Evolutionary conservation across 192 early-diverging fungal genomes (phyloP).

Genomic region (Podila verticillata): DNA sequence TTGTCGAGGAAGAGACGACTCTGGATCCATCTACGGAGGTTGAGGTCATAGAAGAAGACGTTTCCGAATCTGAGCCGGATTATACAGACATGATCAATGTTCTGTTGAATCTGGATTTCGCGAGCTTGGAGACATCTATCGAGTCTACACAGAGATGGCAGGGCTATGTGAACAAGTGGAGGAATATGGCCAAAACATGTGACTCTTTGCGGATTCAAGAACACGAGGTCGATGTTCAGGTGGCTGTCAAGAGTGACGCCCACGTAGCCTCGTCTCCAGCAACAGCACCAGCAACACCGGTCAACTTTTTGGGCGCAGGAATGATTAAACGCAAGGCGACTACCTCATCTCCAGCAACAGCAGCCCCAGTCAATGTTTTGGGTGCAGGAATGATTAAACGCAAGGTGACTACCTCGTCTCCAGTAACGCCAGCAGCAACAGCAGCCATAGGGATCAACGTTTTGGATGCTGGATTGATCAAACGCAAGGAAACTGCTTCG

Average conservation of each 20-base stretch:
- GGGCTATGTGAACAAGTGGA: constrained; percentile 8
- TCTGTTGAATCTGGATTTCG: constrained; percentile 26
- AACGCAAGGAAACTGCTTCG: constrained; percentile 15
- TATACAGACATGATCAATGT: constrained; percentile 41
- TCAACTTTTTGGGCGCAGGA: constrained; percentile 8
- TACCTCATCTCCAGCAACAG: no score
- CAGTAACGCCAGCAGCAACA: no score
- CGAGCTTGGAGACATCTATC: constrained; percentile 1
- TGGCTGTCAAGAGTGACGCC: background rate
- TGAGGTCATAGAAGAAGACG: background rate
- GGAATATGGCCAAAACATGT: background rate
- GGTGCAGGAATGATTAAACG: constrained; percentile 25
- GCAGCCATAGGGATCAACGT: constrained; percentile 12
- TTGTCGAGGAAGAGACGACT: background rate
- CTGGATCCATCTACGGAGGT: background rate
- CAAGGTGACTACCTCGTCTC: constrained; percentile 14
- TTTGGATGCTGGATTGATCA: constrained; percentile 25
- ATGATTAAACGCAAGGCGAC: constrained; percentile 30
- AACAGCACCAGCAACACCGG: background rate
- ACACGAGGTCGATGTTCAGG: background rate
- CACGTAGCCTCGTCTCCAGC: background rate
- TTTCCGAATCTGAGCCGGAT: background rate
- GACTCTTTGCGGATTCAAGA: background rate
- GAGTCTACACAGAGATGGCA: constrained; percentile 20
- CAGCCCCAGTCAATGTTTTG: constrained; percentile 17